Base-by-base conservation (phyloP, 2,329 filamentous ascomycete species). In the Cercospora zeina region DNA sequence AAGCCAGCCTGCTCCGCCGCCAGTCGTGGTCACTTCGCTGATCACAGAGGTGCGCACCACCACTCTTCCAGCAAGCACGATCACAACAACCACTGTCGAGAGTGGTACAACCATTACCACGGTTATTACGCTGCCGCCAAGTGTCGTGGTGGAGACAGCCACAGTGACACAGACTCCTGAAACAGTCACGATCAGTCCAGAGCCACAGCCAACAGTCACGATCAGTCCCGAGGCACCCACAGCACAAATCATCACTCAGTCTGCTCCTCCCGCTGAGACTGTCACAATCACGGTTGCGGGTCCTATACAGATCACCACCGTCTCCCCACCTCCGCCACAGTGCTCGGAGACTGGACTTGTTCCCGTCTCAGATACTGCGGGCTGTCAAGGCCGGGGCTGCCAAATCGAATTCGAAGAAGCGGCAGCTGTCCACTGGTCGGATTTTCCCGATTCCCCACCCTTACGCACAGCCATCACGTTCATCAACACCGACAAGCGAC, bases 391-490 rank as follows among this genome's bases (percentile, higher is more conserved):
- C 16, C 39, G 62, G 7, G 51, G 36, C 8, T 71, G 69, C 49
- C 54, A 58, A 33, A 24, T 71, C 9, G 59, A 67, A 19, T 66
- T 69, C 16, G 54, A 67, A 21, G 47, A 66, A n/a, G 64, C 49
- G 3, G 62, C 64, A 3, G 62, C 58, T 4, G 62, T 68, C 1
- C 47, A 65, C n/a, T 71, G 69, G 69, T n/a, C 11, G 0, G n/a
- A 58, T 6, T 27, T 2, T 19, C 21, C 62, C 0, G 34, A 61
- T 19, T 58, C 45, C 6, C 64, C 68, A 3, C 61, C 64, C 0
- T 50, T 69, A 10, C 36, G 55, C 7, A 70, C 69, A 4, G 63
- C 61, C 9, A 11, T 67, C 4, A 53, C 59, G 1, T 70, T 69
- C 54, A 53, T 64, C 14, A 66, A 70, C n/a, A 55, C 62, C 10